These are phyloP conservation scores for Pezicula carpinea DNA, from an alignment of 2,329 filamentous ascomycete genomes.

Conservation along the genomic window DNA sequence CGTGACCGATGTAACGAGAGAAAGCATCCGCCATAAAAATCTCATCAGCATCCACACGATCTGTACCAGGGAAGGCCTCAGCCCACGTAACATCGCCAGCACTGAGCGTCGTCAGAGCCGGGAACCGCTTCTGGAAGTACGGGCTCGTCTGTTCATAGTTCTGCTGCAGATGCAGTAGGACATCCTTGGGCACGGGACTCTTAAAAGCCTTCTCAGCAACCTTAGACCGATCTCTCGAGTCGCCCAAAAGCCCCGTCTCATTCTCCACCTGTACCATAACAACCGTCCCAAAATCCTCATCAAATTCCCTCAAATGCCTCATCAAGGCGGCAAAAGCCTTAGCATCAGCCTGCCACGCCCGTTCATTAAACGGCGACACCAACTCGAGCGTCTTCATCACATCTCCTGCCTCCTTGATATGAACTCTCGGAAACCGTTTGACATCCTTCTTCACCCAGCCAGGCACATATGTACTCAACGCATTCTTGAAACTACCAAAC, in stretches of 20 bases:
- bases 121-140: slow-evolving; percentile 27
- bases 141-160: slow-evolving; percentile 21
- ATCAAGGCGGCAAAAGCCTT: slow-evolving; percentile 28
- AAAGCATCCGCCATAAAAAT: slow-evolving; percentile 18
- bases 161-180: slow-evolving; percentile 23
- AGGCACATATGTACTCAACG: slow-evolving; percentile 32
- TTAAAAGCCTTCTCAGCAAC: slow-evolving; percentile 12
- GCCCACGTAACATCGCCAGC: slow-evolving; percentile 27
- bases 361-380: slow-evolving; percentile 27
- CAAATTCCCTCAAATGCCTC: slow-evolving; percentile 8
- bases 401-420: slow-evolving; percentile 28
- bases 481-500: slow-evolving; percentile 37
- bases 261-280: slow-evolving; percentile 16
- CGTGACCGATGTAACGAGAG: slow-evolving; percentile 10
- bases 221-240: slow-evolving; percentile 12
- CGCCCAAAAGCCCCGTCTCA: slow-evolving; percentile 15
- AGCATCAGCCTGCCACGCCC: slow-evolving; percentile 27
- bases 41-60: slow-evolving; percentile 10
- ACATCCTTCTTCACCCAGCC: slow-evolving; percentile 32
- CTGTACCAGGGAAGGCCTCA: slow-evolving; percentile 26
- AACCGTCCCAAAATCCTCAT: slow-evolving; percentile 3
- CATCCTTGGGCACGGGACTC: slow-evolving; percentile 25
- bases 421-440: slow-evolving; percentile 32
- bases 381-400: slow-evolving; percentile 30
- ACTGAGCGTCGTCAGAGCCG: slow-evolving; percentile 9